A percentile compares a stretch with the other conserved stretches of the same genome.
These are phyloP conservation scores for Scheffersomyces illinoinensis DNA, from an alignment of 1,139 yeast species.

Conservation along the genomic window DNA sequence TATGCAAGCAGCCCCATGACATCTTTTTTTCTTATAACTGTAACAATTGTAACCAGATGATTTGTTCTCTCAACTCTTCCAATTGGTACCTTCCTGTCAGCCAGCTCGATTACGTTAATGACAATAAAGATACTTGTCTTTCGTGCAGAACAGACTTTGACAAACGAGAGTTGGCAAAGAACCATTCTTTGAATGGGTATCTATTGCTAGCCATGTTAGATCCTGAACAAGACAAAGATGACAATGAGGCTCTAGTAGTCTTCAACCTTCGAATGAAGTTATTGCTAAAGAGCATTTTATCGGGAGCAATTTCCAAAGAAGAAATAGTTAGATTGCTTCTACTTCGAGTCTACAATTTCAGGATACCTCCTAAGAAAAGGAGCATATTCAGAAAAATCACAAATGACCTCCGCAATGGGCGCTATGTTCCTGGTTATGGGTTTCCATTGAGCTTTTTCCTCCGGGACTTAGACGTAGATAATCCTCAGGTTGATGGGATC, in stretches of 20 bases:
- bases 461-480: not conserved
- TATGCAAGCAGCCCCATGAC: slow-evolving; percentile 23
- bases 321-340: not conserved
- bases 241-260: not conserved
- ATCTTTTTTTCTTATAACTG: slow-evolving; percentile 22
- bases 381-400: not conserved
- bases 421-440: not conserved
- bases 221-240: not conserved
- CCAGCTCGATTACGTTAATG: not conserved
- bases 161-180: not conserved
- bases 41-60: slow-evolving; percentile 12
- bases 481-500: not conserved
- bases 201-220: not conserved
- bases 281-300: not conserved
- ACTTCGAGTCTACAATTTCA: not conserved
- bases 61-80: slow-evolving; percentile 6
- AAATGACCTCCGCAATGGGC: not conserved
- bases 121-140: not conserved
- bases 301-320: not conserved
- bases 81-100: not conserved
- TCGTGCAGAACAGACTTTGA: not conserved
- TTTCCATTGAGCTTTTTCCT: not conserved
- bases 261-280: not conserved
- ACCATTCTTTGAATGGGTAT: not conserved
- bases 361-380: not conserved